Percentiles rank a stretch among this genome's conserved stretches.
phyloP scores from a whole-genome alignment of 1,139 yeast genomes.

The Candida tunisiensis region DNA sequence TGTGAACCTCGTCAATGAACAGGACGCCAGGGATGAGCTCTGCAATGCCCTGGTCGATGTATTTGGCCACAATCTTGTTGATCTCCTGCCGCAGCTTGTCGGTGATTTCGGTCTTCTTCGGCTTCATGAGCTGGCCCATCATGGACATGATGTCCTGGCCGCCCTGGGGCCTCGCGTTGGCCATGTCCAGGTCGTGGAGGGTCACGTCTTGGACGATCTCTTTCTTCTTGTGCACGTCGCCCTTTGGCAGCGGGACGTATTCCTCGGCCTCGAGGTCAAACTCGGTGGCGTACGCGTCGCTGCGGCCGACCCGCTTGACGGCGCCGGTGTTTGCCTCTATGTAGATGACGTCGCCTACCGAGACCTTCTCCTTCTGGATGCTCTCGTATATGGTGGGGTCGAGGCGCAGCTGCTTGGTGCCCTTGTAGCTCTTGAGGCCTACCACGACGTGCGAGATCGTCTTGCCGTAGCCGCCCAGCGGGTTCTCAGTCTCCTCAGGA shows the following conservation, averaged over 20 bases:
- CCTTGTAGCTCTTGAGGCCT: slow-evolving; percentile 90
- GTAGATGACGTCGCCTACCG: slow-evolving; percentile 92
- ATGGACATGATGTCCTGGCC: slow-evolving; percentile 96
- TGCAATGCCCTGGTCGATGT: slow-evolving; percentile 96
- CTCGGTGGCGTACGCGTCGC: slow-evolving; percentile 97
- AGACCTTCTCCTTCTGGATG: slow-evolving; percentile 87
- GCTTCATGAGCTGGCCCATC: slow-evolving; percentile 97
- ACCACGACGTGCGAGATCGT: slow-evolving; percentile 89
- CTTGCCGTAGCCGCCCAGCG: slow-evolving; percentile 95
- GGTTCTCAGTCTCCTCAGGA: slow-evolving; percentile 95
- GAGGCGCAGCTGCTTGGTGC: slow-evolving; percentile 79
- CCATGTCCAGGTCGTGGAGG: slow-evolving; percentile 87
- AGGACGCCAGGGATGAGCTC: slow-evolving; percentile 96
- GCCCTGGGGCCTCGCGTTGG: slow-evolving; percentile 96
- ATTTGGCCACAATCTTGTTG: slow-evolving; percentile 88
- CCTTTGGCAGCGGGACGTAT: slow-evolving; percentile 95
- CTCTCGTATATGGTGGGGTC: slow-evolving; percentile 95
- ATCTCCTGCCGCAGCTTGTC: slow-evolving; percentile 89
- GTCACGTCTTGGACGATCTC: slow-evolving; percentile 97
- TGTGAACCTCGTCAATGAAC: slow-evolving; percentile 94
- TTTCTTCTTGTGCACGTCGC: slow-evolving; percentile 96
- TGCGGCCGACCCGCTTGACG: slow-evolving; percentile 92
- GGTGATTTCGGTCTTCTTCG: slow-evolving; percentile 95
- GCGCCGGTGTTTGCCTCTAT: slow-evolving; percentile 97
- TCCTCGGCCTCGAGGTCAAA: slow-evolving; percentile 97